Base-by-base conservation (phyloP, 1,284 basidiomycete genomes). In the Ganoderma resinaceum region DNA sequence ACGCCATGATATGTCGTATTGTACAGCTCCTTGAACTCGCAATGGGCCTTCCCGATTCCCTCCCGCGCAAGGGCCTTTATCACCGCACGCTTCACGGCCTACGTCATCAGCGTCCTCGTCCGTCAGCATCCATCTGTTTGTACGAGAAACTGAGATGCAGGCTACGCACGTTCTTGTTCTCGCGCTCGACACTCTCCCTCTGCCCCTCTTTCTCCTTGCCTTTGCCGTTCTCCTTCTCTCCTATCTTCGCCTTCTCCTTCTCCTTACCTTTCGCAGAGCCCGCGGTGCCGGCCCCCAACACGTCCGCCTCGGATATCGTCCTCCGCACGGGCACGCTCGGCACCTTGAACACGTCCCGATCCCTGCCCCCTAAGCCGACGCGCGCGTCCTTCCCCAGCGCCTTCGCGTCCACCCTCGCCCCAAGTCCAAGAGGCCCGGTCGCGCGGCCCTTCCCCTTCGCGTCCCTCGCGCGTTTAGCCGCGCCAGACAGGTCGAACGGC, bases 1-100 rank as follows among this genome's bases (percentile, higher is more conserved):
- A 76, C 72, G 4, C 80, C 80, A 6, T 75, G 75, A 58, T 82
- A 82, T 9, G 76, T 74, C 42, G 73, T 74, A 46, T 76, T 74
- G 69, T 75, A 82, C 0, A 80, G 43, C 14, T 80, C 79, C 63
- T 77, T 76, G 77, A 89, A 92, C 55, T 91, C 89, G 0, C 84
- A 75, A 72, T 92, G 86, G 0, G 83, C 78, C 74, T 89, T 91
- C 14, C 82, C 76, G 40, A 92, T 80, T 1, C 84, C 85, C 68
- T 75, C 84, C 11, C 76, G 74, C 1, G 77, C 73, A 0, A 88
- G 79, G 59, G 78, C 79, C 5, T 76, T 78, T 12, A 82, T 80
- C 3, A 83, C 77, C 29, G 79, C 74, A 65, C 80, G 80, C 77
- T 88, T 88, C 43, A 88, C 77, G 29, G 80, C 76, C 86, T 87